phyloP scores from a whole-genome alignment of 352 stramenopile species.

The Phytophthora agathidicida region DNA sequence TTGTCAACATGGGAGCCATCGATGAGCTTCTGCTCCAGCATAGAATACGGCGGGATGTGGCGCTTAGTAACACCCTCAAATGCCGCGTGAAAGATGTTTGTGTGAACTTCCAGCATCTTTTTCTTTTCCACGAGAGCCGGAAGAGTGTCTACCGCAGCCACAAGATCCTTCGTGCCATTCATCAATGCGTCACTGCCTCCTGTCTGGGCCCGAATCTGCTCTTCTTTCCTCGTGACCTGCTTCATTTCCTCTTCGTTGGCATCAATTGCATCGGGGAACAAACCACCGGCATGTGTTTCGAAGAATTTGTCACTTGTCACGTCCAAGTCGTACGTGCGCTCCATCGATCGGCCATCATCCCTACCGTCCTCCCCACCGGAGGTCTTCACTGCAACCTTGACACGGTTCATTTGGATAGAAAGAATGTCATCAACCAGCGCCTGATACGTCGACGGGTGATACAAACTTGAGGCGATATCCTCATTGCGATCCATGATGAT shows the following conservation, averaged over 20 bases:
- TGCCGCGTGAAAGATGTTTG: slow-evolving; percentile 87
- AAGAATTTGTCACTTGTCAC: slow-evolving; percentile 87
- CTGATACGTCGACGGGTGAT: slow-evolving; percentile 95
- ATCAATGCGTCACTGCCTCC: slow-evolving; percentile 65
- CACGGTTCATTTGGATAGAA: slow-evolving; percentile 95
- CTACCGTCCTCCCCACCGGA: slow-evolving; percentile 44
- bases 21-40: slow-evolving; percentile 89
- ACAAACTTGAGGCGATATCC: slow-evolving; percentile 94
- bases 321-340: slow-evolving; percentile 85
- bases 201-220: slow-evolving; percentile 81
- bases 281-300: slow-evolving; percentile 67
- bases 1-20: slow-evolving; percentile 77
- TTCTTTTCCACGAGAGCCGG: slow-evolving; percentile 87
- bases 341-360: slow-evolving; percentile 38
- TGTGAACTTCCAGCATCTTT: slow-evolving; percentile 90
- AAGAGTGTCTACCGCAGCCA: slow-evolving; percentile 84
- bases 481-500: slow-evolving; percentile 98
- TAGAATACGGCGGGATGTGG: slow-evolving; percentile 84
- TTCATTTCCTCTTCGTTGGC: slow-evolving; percentile 91
- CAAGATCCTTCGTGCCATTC: slow-evolving; percentile 84
- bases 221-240: slow-evolving; percentile 83
- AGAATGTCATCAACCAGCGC: slow-evolving; percentile 97
- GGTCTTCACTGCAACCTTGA: slow-evolving; percentile 90
- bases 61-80: slow-evolving; percentile 81
- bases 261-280: slow-evolving; percentile 87